These are phyloP conservation scores for Yarrowia galli DNA, from an alignment of 1,139 yeast genomes.

Conservation along the genomic window DNA sequence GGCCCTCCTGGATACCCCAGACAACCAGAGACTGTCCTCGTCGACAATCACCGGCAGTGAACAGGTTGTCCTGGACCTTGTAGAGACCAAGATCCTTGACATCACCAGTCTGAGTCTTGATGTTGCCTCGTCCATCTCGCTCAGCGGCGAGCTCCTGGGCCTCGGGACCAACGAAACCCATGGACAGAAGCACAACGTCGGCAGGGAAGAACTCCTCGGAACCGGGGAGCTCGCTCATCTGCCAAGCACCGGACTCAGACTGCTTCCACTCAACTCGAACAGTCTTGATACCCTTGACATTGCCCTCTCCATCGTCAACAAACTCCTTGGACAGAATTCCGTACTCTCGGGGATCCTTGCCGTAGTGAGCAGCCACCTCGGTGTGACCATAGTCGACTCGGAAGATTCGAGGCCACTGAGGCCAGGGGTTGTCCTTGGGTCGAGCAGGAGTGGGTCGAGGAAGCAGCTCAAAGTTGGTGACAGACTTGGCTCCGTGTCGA, in stretches of 20 bases:
- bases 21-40: slow-evolving; percentile 98
- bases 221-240: slow-evolving; percentile 96
- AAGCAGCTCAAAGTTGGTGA: slow-evolving; percentile 89
- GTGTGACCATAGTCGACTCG: slow-evolving; percentile 98
- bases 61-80: slow-evolving; percentile 72
- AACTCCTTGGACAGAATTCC: slow-evolving; percentile 94
- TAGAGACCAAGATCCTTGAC: slow-evolving; percentile 76
- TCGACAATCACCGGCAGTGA: slow-evolving; percentile 98
- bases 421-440: slow-evolving; percentile 98
- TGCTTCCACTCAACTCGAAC: slow-evolving; percentile 98
- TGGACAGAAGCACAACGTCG: slow-evolving; percentile 88
- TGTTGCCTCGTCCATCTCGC: slow-evolving; percentile 87
- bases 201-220: slow-evolving; percentile 95
- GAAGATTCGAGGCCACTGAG: slow-evolving; percentile 99
- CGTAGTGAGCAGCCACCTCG: slow-evolving; percentile 93
- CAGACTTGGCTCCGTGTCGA: slow-evolving; percentile 97
- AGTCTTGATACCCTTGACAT: slow-evolving; percentile 89
- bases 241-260: slow-evolving; percentile 97
- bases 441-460: slow-evolving; percentile 90
- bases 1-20: slow-evolving; percentile 99
- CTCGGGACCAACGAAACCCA: slow-evolving; percentile 99
- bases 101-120: slow-evolving; percentile 67
- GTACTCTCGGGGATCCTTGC: slow-evolving; percentile 97
- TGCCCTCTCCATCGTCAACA: slow-evolving; percentile 92
- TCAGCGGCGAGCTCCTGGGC: slow-evolving; percentile 74